These are phyloP conservation scores for Pogostemon cablin DNA, from an alignment of 257 asterid genomes.

Conservation along the genomic window DNA sequence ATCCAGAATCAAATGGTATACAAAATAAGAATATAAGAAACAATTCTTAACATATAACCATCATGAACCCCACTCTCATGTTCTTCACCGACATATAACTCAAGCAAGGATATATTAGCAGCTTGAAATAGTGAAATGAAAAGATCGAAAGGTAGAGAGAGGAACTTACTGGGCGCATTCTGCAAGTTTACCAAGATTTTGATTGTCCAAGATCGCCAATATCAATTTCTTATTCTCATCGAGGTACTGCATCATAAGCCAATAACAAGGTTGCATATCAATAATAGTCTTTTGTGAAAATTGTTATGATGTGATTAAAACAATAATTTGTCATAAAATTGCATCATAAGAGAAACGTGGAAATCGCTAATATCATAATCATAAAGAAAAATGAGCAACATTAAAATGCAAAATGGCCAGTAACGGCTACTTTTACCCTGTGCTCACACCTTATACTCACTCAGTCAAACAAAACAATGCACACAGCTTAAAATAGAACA, in stretches of 20 bases:
- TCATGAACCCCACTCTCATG: neutral
- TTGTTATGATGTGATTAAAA: neutral
- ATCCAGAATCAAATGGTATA: conserved; percentile 28
- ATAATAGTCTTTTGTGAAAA: conserved; percentile 2
- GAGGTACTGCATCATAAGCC: conserved; percentile 67
- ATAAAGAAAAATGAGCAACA: conserved; percentile 1
- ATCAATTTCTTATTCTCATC: conserved; percentile 96
- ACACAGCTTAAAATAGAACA: conserved; percentile 1
- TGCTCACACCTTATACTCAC: neutral
- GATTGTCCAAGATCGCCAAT: conserved; percentile 91
- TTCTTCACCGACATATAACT: neutral
- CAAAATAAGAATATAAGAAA: neutral
- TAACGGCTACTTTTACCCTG: neutral
- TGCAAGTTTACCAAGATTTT: conserved; percentile 92
- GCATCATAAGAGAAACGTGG: neutral
- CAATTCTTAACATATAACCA: neutral
- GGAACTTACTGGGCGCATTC: conserved; percentile 90
- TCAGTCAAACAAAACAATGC: neutral
- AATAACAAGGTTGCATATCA: conserved; percentile 13
- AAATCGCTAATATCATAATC: neutral
- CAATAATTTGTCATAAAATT: neutral
- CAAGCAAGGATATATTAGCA: neutral
- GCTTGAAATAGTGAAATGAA: neutral
- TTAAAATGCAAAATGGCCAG: conserved; percentile 8
- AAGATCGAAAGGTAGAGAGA: neutral